Conservation (phyloP, 495 filamentous ascomycete species). For the Cercophora sp. region DNA sequence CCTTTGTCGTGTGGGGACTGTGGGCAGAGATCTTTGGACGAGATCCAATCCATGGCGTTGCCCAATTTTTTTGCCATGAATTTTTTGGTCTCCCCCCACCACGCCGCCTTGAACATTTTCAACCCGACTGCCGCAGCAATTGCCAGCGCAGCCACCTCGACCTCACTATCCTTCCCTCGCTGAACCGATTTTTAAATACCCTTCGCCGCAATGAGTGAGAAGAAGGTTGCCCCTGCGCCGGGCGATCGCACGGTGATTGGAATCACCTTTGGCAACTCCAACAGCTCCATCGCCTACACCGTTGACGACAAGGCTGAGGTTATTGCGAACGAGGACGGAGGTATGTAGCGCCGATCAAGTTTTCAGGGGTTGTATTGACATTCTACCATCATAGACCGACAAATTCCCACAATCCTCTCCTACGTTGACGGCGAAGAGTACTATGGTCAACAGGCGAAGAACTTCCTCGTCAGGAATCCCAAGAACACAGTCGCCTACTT, state of each 20-base stretch:
- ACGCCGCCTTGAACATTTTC: slow-evolving; percentile 5
- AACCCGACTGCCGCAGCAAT: no score
- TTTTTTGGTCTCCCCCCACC: slow-evolving; percentile 21
- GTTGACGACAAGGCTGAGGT: slow-evolving; percentile 93
- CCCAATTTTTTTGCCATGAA: slow-evolving; percentile 20
- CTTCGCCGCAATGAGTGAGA: slow-evolving; percentile 34
- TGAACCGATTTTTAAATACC: neutral
- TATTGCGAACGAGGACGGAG: slow-evolving; percentile 98
- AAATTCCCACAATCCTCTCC: slow-evolving; percentile 91
- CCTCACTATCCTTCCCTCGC: neutral
- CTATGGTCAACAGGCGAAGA: slow-evolving; percentile 92
- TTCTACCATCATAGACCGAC: slow-evolving; percentile 62
- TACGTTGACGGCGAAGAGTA: slow-evolving; percentile 96
- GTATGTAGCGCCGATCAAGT: no score
- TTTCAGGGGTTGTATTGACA: no score
- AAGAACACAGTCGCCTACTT: slow-evolving; percentile 93
- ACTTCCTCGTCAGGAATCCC: slow-evolving; percentile 84
- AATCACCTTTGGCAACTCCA: slow-evolving; percentile 96
- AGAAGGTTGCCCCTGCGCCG: slow-evolving; percentile 43
- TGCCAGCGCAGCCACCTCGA: no score
- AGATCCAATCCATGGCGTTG: neutral
- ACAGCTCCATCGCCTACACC: slow-evolving; percentile 92
- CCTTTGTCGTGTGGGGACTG: neutral
- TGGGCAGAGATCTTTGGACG: neutral
- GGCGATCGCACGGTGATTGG: slow-evolving; percentile 77